Evolutionary conservation across 768 basidiomycete genomes (phyloP).

Genomic region (Lactifluus echinatus): DNA sequence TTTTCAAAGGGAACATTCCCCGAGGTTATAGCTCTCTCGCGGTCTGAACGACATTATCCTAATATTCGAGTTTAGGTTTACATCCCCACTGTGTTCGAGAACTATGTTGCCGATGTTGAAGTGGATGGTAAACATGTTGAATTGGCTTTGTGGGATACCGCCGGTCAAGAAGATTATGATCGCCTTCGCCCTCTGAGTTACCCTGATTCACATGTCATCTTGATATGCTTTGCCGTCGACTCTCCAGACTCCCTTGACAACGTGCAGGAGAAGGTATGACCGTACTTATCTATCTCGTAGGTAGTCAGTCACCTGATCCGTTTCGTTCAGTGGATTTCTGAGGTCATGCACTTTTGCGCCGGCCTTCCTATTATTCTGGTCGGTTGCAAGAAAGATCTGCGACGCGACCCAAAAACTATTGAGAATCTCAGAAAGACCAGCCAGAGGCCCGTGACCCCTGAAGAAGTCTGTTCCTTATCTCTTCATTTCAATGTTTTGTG

Average conservation of each 20-base stretch:
- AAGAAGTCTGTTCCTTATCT: slow-evolving; percentile 53
- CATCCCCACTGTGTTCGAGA: slow-evolving; percentile 99
- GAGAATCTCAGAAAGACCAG: slow-evolving; percentile 91
- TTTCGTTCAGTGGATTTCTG: slow-evolving; percentile 81
- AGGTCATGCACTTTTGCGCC: slow-evolving; percentile 96
- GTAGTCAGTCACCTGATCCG: not conserved
- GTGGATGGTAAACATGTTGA: slow-evolving; percentile 98
- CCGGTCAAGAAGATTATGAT: slow-evolving; percentile 99
- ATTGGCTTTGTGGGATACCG: slow-evolving; percentile 99
- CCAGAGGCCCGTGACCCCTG: slow-evolving; percentile 89
- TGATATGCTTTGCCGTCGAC: slow-evolving; percentile 98
- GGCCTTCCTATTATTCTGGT: slow-evolving; percentile 94
- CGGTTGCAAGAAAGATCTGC: slow-evolving; percentile 97
- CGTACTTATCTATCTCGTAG: not conserved
- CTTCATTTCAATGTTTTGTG: not conserved
- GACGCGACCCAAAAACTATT: slow-evolving; percentile 86
- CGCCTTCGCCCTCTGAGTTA: slow-evolving; percentile 96
- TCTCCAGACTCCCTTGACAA: slow-evolving; percentile 97
- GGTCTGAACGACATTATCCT: not conserved
- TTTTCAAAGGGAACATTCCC: slow-evolving; percentile 97
- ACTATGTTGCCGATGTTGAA: slow-evolving; percentile 98
- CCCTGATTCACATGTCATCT: slow-evolving; percentile 99
- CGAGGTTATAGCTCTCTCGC: slow-evolving; percentile 47
- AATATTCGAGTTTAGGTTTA: slow-evolving; percentile 59
- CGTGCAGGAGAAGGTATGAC: slow-evolving; percentile 95